phyloP scores from a whole-genome alignment of 345 rosid genomes.

The Carallia pectinifolia region DNA sequence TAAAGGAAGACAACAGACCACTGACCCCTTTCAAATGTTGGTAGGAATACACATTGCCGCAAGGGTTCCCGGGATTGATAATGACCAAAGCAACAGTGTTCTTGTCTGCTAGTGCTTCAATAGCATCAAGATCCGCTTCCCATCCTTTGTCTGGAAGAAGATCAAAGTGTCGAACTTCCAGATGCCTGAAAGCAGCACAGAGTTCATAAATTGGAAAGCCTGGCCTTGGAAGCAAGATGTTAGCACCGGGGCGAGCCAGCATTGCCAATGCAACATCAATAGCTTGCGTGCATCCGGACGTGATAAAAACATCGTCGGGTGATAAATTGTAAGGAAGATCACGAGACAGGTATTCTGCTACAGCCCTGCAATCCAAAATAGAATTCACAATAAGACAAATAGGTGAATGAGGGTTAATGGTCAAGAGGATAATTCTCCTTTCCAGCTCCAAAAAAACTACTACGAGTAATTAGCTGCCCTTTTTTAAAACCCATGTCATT shows the following conservation, averaged over 20 bases:
- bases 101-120: slow-evolving; percentile 68
- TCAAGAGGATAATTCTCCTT: not conserved
- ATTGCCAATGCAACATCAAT: slow-evolving; percentile 83
- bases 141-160: slow-evolving; percentile 84
- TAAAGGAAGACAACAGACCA: slow-evolving; percentile 6
- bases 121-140: slow-evolving; percentile 72
- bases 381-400: not conserved
- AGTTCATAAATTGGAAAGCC: slow-evolving; percentile 94
- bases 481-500: no score
- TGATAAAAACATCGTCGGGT: slow-evolving; percentile 73
- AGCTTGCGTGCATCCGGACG: slow-evolving; percentile 95
- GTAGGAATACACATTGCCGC: slow-evolving; percentile 80
- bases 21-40: slow-evolving; percentile 78
- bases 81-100: slow-evolving; percentile 76
- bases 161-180: slow-evolving; percentile 76
- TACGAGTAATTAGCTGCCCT: not conserved
- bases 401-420: not conserved
- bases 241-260: slow-evolving; percentile 77
- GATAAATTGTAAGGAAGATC: slow-evolving; percentile 85
- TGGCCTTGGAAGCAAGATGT: slow-evolving; percentile 79
- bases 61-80: slow-evolving; percentile 95
- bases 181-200: slow-evolving; percentile 61
- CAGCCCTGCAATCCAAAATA: slow-evolving; percentile 46
- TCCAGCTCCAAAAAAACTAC: not conserved
- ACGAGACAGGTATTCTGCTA: slow-evolving; percentile 68